A percentile compares a stretch with the other conserved stretches of the same genome.
Evolutionary conservation across 1,284 basidiomycete genomes (phyloP).

Genomic region (Calocybe gambosa): DNA sequence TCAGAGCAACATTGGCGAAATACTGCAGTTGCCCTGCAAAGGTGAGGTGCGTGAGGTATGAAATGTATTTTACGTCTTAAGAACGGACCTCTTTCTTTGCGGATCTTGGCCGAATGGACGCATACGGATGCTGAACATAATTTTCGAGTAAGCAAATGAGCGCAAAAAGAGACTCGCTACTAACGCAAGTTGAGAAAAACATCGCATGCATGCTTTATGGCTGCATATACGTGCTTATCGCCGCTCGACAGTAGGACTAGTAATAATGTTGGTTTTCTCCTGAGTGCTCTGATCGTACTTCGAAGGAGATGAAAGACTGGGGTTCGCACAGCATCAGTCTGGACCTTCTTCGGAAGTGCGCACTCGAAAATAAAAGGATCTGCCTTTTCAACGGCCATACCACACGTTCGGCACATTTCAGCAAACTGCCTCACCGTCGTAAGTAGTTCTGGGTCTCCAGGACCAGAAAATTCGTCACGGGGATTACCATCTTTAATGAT

Average conservation of each 20-base stretch:
- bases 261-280: conserved; percentile 29
- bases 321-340: conserved; percentile 42
- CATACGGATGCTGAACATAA: conserved; percentile 56
- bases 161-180: conserved; percentile 6
- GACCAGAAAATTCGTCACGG: conserved; percentile 39
- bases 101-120: conserved; percentile 57
- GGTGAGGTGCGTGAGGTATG: background rate
- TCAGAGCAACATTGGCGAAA: conserved; percentile 72
- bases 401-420: conserved; percentile 51
- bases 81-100: conserved; percentile 46
- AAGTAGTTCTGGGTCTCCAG: conserved; percentile 43
- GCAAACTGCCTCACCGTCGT: conserved; percentile 42
- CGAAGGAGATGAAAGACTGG: conserved; percentile 34
- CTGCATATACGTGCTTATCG: conserved; percentile 65
- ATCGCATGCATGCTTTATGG: conserved; percentile 67
- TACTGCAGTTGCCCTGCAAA: conserved; percentile 57
- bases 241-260: conserved; percentile 59
- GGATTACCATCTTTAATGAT: conserved; percentile 50
- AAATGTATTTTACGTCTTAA: conserved; percentile 28
- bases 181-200: conserved; percentile 49
- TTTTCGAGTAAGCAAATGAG: background rate
- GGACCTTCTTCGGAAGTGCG: conserved; percentile 38
- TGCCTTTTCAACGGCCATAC: conserved; percentile 43
- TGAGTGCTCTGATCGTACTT: conserved; percentile 19
- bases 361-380: conserved; percentile 32